A percentile compares a stretch with the other conserved stretches of the same genome.
Conservation (phyloP, 148 eudicot species). For the Diospyros lotus region DNA sequence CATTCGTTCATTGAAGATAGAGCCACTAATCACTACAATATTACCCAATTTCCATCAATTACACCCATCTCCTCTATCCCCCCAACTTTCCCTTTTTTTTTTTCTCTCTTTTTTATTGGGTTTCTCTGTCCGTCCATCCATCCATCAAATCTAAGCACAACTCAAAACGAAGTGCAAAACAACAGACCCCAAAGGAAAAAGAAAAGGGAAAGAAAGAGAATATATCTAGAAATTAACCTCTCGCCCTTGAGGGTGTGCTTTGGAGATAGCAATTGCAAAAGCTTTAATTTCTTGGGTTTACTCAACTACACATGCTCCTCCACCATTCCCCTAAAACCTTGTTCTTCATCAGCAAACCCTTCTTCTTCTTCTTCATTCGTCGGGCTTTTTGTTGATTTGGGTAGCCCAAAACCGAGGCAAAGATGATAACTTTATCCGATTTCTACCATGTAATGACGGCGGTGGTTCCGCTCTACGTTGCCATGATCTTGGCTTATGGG, state of each 20-base stretch:
- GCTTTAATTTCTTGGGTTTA: background rate
- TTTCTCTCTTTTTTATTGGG: too few species aligned
- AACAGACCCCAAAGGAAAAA: background rate
- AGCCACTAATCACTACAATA: constrained; percentile 8
- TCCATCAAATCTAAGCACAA: constrained; percentile 11
- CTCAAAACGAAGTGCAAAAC: constrained; percentile 11
- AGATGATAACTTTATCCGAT: constrained; percentile 64
- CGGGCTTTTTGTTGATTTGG: background rate
- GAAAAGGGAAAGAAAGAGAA: background rate
- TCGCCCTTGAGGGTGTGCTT: constrained; percentile 14
- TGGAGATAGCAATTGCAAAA: constrained; percentile 21
- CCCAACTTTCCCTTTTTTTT: background rate
- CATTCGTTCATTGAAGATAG: constrained; percentile 10
- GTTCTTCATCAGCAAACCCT: constrained; percentile 18
- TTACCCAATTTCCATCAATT: constrained; percentile 5
- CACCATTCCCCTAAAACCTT: background rate
- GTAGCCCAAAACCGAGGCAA: constrained; percentile 2
- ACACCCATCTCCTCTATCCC: constrained; percentile 7
- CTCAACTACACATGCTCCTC: background rate
- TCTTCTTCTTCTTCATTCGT: background rate
- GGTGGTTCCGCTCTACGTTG: constrained; percentile 84
- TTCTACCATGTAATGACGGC: constrained; percentile 98
- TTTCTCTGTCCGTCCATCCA: background rate
- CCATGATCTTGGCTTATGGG: constrained; percentile 89
- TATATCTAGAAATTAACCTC: background rate